Evolutionary conservation across 805 yeast genomes (phyloP), one percentile per base, ranked within the genome.

Genomic region (Candida manassasensis): DNA sequence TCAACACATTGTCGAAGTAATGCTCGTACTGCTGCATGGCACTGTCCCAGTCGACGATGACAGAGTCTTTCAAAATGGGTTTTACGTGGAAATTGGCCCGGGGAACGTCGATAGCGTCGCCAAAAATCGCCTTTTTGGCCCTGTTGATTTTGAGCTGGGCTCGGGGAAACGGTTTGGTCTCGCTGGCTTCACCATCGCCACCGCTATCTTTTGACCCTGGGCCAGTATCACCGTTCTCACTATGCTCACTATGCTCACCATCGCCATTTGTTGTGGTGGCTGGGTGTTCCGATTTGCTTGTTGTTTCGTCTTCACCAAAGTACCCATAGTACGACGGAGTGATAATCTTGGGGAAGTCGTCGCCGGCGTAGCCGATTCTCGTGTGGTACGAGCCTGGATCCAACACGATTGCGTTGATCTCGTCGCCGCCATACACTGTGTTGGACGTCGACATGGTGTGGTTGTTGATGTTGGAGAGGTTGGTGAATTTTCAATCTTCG

Each of bases 311-410:
- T n/a, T n/a, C 9, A 8, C 12, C 27, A 24, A 8, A 24, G 7
- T 25, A 21, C 13, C 42, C 63, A 50, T 77, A 86, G 41, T 58
- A 72, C 1, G 96, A 84, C 3, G 96, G 93, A 9, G 81, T 57
- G 16, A 84, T 75, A 3, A 79, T 63, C 43, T 81, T 75, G 9
- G 98, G 98, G 36, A 77, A 72, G 53, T 89, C 96, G 38, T 87
- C 90, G 8, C 97, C 97, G 3, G 97, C 89, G 58, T 77, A 88
- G 1, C 98, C 98, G 13, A 82, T 77, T 36, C 90, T 77, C 5
- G 96, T 87, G 40, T 77, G 65, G 42, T 71, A 77, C 8, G 96
- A 81, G 22, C 97, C 97, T 2, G 95, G 89, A 52, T 93, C 97
- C 17, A 90, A 68, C 21, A 90, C 95, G 2, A 93, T 71, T 18